Conservation (phyloP, 2,329 filamentous ascomycete genomes). For the Cladophialophora carrionii region DNA sequence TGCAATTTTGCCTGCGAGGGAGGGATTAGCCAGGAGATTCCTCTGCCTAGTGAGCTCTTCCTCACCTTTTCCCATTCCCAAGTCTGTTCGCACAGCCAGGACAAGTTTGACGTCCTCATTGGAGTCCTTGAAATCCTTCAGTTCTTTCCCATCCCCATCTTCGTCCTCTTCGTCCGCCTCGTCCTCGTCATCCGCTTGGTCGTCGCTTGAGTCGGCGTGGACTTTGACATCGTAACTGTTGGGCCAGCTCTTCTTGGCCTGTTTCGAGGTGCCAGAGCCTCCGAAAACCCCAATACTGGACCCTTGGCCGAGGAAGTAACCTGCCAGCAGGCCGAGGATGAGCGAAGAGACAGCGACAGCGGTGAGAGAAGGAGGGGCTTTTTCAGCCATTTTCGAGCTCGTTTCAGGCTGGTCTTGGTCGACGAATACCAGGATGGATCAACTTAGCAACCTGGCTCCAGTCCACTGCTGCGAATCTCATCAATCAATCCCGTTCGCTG, state of each 20-base stretch:
- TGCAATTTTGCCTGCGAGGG: slow-evolving; percentile 80
- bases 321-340: slow-evolving; percentile 67
- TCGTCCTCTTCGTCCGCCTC: slow-evolving; percentile 61
- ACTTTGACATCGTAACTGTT: slow-evolving; percentile 59
- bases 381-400: slow-evolving; percentile 33
- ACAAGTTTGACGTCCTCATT: slow-evolving; percentile 91
- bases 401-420: neutral
- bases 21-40: neutral
- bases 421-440: neutral
- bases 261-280: slow-evolving; percentile 36
- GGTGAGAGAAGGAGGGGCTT: slow-evolving; percentile 34
- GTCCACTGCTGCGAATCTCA: slow-evolving; percentile 1
- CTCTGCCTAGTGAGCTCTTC: slow-evolving; percentile 20
- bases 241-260: slow-evolving; percentile 51
- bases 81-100: slow-evolving; percentile 85
- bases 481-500: neutral
- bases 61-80: slow-evolving; percentile 96
- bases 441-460: neutral
- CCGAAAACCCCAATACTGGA: slow-evolving; percentile 72
- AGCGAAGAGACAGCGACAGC: slow-evolving; percentile 37
- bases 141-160: slow-evolving; percentile 60
- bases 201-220: slow-evolving; percentile 50
- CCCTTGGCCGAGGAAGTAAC: slow-evolving; percentile 71
- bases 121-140: slow-evolving; percentile 56
- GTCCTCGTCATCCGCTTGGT: slow-evolving; percentile 42